Evolutionary conservation across 2,329 filamentous ascomycete genomes (phyloP), one percentile per base, ranked within the genome.

Genomic region (Stachybotrys echinatus): DNA sequence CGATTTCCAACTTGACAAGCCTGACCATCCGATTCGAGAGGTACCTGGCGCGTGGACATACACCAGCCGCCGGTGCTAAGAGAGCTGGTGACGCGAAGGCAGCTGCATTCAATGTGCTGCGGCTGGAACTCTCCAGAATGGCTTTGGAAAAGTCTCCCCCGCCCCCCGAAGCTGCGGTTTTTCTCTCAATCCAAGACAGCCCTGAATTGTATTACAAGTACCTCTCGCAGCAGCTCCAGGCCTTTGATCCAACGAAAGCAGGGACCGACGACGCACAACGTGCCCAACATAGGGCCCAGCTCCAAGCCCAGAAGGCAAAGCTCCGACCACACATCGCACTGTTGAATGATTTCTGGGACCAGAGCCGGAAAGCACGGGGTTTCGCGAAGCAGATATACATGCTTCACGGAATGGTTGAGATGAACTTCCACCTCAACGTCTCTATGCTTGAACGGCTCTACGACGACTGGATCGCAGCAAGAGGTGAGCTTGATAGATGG

Each of bases 401-500:
- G 10, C 62, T 82, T 5, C 67, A 68, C 40, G 64, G 64, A 48
- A 69, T 80, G 64, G 73, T 80, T 55, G 68, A 71, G 21, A 53
- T 74, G 23, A 70, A 69, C 57, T 65, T 61, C 48, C 65, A 71
- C 7, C 42, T 64, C 27, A 60, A 75, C 51, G 58, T 66, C 8
- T 60, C 62, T 2, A 74, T 71, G 14, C 63, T 81, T 46, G 71
- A 78, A 48, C 61, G 70, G 43, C 57, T 82, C 2, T 72, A 74
- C 54, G 59, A 68, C 10, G 79, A 83, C 55, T 82, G 75, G 74
- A 64, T 73, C 48, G 63, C 53, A 22, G 63, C 66, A 23, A 67
- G 72, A 48, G 66, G 64, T 2, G 62, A 56, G 2, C 64, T 79
- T 31, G 69, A 73, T 40, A 59, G 64, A 49, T 70, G 70, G 61